These are phyloP conservation scores for Nicotiana otophora DNA, from an alignment of 257 asterid species.

Conservation along the genomic window DNA sequence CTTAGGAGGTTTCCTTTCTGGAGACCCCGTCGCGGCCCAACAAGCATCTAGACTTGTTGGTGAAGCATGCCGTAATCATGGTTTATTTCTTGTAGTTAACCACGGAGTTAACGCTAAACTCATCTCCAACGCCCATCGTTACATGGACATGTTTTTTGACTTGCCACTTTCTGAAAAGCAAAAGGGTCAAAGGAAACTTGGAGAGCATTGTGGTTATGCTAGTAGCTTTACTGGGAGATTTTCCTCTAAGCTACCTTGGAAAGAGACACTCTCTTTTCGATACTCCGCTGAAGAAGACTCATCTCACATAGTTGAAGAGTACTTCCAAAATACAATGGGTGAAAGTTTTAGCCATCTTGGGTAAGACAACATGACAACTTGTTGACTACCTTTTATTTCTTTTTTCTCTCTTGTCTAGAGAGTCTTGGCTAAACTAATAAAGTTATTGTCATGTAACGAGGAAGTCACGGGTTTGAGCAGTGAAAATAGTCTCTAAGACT, in stretches of 20 bases:
- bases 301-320: conserved; percentile 48
- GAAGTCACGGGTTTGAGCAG: too few species aligned
- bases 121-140: conserved; percentile 51
- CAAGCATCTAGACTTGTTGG: conserved; percentile 56
- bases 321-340: conserved; percentile 47
- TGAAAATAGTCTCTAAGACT: too few species aligned
- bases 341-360: conserved; percentile 48
- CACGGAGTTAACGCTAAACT: conserved; percentile 61
- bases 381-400: neutral
- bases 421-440: too few species aligned
- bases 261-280: conserved; percentile 81
- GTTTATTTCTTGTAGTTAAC: conserved; percentile 71
- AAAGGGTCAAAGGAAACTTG: conserved; percentile 54
- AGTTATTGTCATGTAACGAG: too few species aligned
- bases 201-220: conserved; percentile 88
- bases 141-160: conserved; percentile 61
- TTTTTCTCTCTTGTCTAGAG: neutral
- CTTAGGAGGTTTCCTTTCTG: conserved; percentile 64
- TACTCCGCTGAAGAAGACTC: conserved; percentile 34
- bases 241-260: conserved; percentile 89
- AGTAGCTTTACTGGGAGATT: conserved; percentile 88
- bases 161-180: conserved; percentile 57
- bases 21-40: conserved; percentile 36
- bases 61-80: conserved; percentile 59
- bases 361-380: conserved; percentile 23